Conservation (phyloP, 352 stramenopile genomes). For the Thalassiosira oceanica region DNA sequence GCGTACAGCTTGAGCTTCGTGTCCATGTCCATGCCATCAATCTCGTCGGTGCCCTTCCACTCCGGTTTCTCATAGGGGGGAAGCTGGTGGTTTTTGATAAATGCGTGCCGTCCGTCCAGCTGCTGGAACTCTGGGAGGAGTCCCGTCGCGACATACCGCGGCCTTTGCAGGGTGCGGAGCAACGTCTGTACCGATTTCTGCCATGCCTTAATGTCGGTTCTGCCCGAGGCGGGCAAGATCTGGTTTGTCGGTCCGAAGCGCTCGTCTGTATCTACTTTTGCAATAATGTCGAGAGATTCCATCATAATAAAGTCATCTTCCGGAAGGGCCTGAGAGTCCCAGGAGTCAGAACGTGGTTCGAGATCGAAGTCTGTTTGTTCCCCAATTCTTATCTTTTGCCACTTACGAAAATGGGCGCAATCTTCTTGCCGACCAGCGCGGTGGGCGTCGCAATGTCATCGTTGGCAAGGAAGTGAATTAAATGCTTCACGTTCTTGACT, state of each 20-base stretch:
- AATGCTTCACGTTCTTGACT: constrained; percentile 84
- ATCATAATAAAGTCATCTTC: constrained; percentile 77
- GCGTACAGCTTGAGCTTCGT: constrained; percentile 75
- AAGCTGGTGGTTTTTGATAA: constrained; percentile 84
- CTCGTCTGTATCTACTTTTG: constrained; percentile 78
- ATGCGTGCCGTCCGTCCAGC: constrained; percentile 79
- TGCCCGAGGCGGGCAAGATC: constrained; percentile 60
- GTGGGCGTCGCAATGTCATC: constrained; percentile 83
- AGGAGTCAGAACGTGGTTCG: too few species aligned
- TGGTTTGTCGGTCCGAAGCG: constrained; percentile 72
- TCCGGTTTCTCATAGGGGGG: constrained; percentile 80
- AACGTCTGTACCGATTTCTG: constrained; percentile 78
- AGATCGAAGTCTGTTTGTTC: not conserved
- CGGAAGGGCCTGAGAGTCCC: constrained; percentile 48
- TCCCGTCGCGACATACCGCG: constrained; percentile 81
- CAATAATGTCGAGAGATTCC: constrained; percentile 86
- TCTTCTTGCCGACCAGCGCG: constrained; percentile 84
- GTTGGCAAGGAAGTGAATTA: constrained; percentile 83
- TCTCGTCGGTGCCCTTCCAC: constrained; percentile 69
- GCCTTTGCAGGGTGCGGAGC: constrained; percentile 76
- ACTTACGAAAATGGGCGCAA: constrained; percentile 84
- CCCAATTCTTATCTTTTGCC: not conserved
- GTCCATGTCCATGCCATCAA: constrained; percentile 64
- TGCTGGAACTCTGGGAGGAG: constrained; percentile 82
- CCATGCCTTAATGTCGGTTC: constrained; percentile 82